Evolutionary conservation across 345 rosid genomes (phyloP).

Genomic region (Angophora floribunda): DNA sequence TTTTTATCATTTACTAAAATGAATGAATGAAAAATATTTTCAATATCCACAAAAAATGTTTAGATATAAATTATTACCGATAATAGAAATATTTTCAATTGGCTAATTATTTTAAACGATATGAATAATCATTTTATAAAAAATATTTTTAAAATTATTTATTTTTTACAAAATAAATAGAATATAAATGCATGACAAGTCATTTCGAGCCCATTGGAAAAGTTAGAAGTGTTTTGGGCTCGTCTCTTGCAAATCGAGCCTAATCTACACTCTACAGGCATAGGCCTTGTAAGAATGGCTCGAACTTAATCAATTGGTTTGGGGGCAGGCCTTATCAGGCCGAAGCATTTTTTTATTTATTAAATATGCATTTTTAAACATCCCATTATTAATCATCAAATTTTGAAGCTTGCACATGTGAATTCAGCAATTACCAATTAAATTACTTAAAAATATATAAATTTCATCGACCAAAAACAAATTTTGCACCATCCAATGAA

Average conservation of each 20-base stretch:
- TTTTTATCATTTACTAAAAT: no score
- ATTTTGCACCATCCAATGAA: neutral
- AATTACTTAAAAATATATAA: neutral
- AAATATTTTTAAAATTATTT: no score
- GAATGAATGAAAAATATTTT: no score
- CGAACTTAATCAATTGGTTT: neutral
- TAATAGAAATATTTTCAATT: no score
- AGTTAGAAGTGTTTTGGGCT: neutral
- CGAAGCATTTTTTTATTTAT: neutral
- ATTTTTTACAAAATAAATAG: no score
- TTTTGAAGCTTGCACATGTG: neutral
- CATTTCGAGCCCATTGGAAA: neutral
- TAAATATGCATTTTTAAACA: neutral
- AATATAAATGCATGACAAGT: neutral
- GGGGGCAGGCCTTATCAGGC: neutral
- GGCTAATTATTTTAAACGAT: no score
- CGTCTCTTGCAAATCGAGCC: neutral
- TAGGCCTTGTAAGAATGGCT: neutral
- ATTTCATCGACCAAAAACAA: neutral
- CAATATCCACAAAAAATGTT: no score
- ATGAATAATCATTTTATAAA: no score
- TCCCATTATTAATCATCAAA: neutral
- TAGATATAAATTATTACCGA: no score
- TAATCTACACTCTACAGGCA: neutral
- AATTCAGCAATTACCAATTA: neutral